Percentiles rank a stretch among this genome's conserved stretches.
Evolutionary conservation across 805 yeast species (phyloP).

Genomic region (Cyberlindnera japonica): DNA sequence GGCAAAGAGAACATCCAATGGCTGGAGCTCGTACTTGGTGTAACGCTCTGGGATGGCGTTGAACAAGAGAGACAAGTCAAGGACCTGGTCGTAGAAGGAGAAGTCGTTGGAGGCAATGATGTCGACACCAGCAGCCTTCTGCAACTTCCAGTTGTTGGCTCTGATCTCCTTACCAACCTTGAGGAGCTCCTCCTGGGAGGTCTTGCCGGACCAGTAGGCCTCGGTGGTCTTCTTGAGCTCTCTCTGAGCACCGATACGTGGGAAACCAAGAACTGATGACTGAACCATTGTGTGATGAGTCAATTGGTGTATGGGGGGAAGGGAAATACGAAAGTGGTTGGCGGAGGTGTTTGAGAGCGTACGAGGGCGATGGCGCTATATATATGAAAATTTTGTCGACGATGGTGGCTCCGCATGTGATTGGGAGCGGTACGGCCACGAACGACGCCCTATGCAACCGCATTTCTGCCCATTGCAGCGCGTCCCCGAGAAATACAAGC

Average conservation of each 20-base stretch:
- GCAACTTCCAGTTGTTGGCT: slow-evolving; percentile 96
- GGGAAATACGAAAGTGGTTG: neutral
- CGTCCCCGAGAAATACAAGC: too few species aligned
- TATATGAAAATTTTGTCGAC: slow-evolving; percentile 1
- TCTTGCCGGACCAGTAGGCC: slow-evolving; percentile 98
- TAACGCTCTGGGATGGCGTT: slow-evolving; percentile 97
- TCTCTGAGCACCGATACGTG: slow-evolving; percentile 99
- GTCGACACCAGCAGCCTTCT: slow-evolving; percentile 95
- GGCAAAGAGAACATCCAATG: slow-evolving; percentile 92
- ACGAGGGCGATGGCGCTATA: neutral
- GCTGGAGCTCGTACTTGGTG: slow-evolving; percentile 83
- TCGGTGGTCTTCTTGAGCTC: slow-evolving; percentile 98
- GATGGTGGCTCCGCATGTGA: slow-evolving; percentile 1
- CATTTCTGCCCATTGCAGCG: too few species aligned
- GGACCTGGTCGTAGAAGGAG: slow-evolving; percentile 96
- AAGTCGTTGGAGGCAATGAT: slow-evolving; percentile 96
- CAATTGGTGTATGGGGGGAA: slow-evolving; percentile 1
- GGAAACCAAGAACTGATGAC: slow-evolving; percentile 98
- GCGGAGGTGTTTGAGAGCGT: neutral
- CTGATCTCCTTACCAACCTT: slow-evolving; percentile 94
- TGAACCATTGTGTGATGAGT: slow-evolving; percentile 63
- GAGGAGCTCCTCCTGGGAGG: slow-evolving; percentile 78
- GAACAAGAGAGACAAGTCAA: slow-evolving; percentile 88
- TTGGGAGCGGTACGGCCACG: neutral
- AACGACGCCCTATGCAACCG: neutral